Conservation (phyloP, 208 protist genomes). For the Leishmania tropica region DNA sequence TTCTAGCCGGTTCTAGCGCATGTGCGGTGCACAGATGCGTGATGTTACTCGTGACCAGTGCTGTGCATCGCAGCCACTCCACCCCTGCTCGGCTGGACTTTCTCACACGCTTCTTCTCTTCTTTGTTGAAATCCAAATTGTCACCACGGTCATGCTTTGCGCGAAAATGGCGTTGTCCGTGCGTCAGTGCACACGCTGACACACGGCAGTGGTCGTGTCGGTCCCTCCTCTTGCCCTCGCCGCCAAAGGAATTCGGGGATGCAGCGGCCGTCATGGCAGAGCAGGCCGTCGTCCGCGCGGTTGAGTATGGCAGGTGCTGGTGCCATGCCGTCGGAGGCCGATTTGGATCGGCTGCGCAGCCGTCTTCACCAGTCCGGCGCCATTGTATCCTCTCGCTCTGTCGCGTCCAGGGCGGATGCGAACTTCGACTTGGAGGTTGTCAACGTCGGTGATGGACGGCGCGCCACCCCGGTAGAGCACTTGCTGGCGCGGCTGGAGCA, state of each 20-base stretch:
- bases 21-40: not conserved
- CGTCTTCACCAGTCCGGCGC: conserved; percentile 55
- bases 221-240: not conserved
- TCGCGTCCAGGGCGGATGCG: conserved; percentile 36
- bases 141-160: no score
- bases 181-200: not conserved
- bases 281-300: conserved; percentile 10
- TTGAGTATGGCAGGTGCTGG: not conserved
- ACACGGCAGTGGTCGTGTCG: not conserved
- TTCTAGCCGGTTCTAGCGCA: not conserved
- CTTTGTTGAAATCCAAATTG: no score
- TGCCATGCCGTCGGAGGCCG: conserved; percentile 9
- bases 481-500: conserved; percentile 79
- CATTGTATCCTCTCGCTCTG: conserved; percentile 61
- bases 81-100: not conserved
- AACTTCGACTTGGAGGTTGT: conserved; percentile 41
- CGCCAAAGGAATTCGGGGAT: not conserved
- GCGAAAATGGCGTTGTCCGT: not conserved
- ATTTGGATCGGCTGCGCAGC: conserved; percentile 29
- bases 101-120: not conserved
- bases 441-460: conserved; percentile 64
- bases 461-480: conserved; percentile 63
- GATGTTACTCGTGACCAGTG: not conserved
- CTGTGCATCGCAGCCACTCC: not conserved
- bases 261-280: conserved; percentile 7